A percentile compares a stretch with the other conserved stretches of the same genome.
Conservation (phyloP, 1,284 basidiomycete species). For the Pseudozyma sp. region DNA sequence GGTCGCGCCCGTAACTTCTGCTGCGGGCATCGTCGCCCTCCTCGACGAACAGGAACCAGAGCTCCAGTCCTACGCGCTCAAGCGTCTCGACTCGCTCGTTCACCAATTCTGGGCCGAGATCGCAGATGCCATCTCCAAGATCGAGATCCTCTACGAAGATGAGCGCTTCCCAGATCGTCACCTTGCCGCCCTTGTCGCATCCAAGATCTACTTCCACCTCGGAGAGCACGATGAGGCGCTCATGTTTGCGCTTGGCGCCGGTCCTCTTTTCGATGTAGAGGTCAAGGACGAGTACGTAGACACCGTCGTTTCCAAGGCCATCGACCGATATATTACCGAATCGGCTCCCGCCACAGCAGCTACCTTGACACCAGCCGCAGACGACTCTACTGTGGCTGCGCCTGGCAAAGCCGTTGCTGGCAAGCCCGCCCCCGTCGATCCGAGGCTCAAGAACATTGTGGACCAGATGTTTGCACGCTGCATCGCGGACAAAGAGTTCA, state of each 20-base stretch:
- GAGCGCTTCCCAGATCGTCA: constrained; percentile 62
- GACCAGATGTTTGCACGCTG: constrained; percentile 68
- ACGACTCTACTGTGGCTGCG: constrained; percentile 13
- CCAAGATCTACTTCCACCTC: constrained; percentile 68
- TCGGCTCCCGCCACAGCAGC: constrained; percentile 18
- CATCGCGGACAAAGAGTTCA: constrained; percentile 62
- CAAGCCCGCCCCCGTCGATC: constrained; percentile 33
- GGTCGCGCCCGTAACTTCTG: constrained; percentile 53
- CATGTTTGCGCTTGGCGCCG: constrained; percentile 67
- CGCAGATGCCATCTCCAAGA: constrained; percentile 65
- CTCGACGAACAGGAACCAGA: constrained; percentile 67
- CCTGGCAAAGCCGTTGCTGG: constrained; percentile 14
- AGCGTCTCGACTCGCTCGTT: constrained; percentile 64
- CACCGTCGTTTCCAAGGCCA: constrained; percentile 68
- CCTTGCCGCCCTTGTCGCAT: constrained; percentile 66
- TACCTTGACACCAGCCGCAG: constrained; percentile 3
- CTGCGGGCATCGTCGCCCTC: constrained; percentile 65
- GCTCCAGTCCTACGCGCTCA: constrained; percentile 66
- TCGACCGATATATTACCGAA: constrained; percentile 65
- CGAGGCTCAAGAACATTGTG: constrained; percentile 62
- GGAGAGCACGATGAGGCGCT: constrained; percentile 68
- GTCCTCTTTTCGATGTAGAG: constrained; percentile 64
- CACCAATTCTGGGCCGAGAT: constrained; percentile 68
- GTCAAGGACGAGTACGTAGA: constrained; percentile 66
- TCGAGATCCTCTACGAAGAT: constrained; percentile 67